Evolutionary conservation across 768 basidiomycete genomes (phyloP).

Genomic region (Panus rudis): DNA sequence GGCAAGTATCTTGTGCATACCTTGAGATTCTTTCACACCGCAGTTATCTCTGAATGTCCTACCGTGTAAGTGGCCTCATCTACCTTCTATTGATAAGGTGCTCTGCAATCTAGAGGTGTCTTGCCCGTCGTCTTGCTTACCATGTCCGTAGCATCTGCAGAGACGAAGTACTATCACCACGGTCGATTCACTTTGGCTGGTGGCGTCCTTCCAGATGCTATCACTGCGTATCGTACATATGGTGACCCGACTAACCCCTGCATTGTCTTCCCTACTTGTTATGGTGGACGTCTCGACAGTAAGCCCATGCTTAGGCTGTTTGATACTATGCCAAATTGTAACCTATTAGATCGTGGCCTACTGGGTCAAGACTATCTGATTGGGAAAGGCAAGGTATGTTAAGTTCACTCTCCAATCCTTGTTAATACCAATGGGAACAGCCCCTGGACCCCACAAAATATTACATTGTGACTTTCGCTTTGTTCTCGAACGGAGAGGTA

Average conservation of each 20-base stretch:
- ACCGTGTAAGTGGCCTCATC: too few relatives aligned
- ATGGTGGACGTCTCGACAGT: conserved; percentile 48
- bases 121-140: too few relatives aligned
- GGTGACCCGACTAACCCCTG: conserved; percentile 46
- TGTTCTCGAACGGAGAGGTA: conserved; percentile 57
- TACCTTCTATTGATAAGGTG: too few relatives aligned
- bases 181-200: conserved; percentile 47
- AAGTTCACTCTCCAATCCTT: background rate
- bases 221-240: conserved; percentile 52
- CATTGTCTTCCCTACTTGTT: conserved; percentile 52
- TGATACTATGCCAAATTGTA: too few relatives aligned
- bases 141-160: too few relatives aligned
- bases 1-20: too few relatives aligned
- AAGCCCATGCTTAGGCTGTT: conserved; percentile 12
- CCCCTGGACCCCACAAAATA: conserved; percentile 45
- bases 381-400: conserved; percentile 40
- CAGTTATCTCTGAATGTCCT: too few relatives aligned
- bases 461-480: conserved; percentile 47
- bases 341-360: background rate
- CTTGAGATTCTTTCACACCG: too few relatives aligned
- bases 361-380: conserved; percentile 41
- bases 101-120: too few relatives aligned
- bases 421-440: conserved; percentile 17
- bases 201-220: conserved; percentile 46
- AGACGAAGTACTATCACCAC: conserved; percentile 44